Base-by-base conservation (phyloP, 1,284 basidiomycete genomes). In the Austropuccinia psidii region DNA sequence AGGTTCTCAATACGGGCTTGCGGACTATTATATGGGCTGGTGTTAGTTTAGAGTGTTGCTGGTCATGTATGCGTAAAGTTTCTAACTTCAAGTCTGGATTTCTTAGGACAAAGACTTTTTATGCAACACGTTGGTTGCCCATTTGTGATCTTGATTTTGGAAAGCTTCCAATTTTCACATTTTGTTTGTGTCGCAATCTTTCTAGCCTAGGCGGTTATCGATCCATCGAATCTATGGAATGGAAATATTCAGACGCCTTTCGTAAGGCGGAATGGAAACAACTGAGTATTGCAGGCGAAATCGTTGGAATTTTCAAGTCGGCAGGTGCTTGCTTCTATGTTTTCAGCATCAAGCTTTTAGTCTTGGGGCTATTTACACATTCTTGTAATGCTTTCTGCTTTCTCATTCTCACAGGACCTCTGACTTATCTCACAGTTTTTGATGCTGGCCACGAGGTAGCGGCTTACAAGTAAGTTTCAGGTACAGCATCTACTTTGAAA, bases 11-110 rank as follows among this genome's bases (percentile, higher is more conserved):
- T 47, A 50, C 57, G 47, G 72, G 72, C 17, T 66, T 73, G 43
- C 60, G 41, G 19, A 73, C 72, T 49, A 41, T 73, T 24, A 73
- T 73, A 37, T 73, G 72, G 72, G 72, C 62, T 35, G 72, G 72
- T n/a, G 72, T 73, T 45, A 45, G 72, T 58, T 8, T 55, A 11
- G n/a, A 2, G 52, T 67, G 13, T 27, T 54, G 2, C 29, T 58
- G 0, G 2, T 31, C 15, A 9, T 49, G 13, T 35, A 15, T 43
- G 31, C 24, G 39, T 17, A 19, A 33, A 65, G 5, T 11, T 24
- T n/a, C n/a, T 27, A 19, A 1, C 24, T 58, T 27, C 4, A 19
- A 47, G 49, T 37, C 39, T 33, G 31, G 29, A 39, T 65, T 8
- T 43, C 15, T 9, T 33, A 73, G 72, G 62, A 73, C 17, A 50